These are phyloP conservation scores for Diaporthe longicolla DNA, from an alignment of 2,329 filamentous ascomycete genomes.

Conservation along the genomic window DNA sequence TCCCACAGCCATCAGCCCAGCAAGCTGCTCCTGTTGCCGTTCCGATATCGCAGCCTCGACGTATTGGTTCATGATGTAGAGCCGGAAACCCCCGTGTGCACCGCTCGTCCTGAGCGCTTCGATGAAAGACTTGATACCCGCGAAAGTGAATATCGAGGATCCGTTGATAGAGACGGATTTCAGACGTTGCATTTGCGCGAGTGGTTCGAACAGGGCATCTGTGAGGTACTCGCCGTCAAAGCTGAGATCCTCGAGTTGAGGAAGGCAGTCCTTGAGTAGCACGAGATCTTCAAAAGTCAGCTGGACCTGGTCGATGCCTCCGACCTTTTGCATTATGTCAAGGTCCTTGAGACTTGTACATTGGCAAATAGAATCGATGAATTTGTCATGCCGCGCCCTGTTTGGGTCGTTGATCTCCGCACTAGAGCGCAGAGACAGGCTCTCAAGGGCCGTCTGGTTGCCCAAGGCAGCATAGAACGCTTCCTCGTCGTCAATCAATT, in stretches of 20 bases:
- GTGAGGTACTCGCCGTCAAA: constrained; percentile 70
- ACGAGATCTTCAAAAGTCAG: constrained; percentile 65
- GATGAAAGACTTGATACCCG: constrained; percentile 62
- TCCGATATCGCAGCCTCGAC: constrained; percentile 48
- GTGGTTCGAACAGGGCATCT: constrained; percentile 56
- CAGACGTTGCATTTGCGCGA: constrained; percentile 59
- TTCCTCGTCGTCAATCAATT: constrained; percentile 61
- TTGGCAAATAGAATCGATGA: constrained; percentile 60
- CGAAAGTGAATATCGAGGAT: constrained; percentile 66
- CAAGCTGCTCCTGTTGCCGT: constrained; percentile 48
- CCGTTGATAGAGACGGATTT: constrained; percentile 67
- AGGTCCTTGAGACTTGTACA: constrained; percentile 67
- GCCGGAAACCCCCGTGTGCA: constrained; percentile 49
- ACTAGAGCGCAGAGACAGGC: constrained; percentile 44
- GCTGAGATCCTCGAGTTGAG: constrained; percentile 67
- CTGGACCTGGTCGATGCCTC: constrained; percentile 53
- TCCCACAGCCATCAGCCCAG: constrained; percentile 44
- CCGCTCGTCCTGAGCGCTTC: constrained; percentile 49
- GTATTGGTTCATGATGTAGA: constrained; percentile 54
- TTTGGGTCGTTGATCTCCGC: constrained; percentile 44
- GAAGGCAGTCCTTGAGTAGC: constrained; percentile 60
- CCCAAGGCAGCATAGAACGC: constrained; percentile 67
- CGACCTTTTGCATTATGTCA: constrained; percentile 58
- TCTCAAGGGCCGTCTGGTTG: constrained; percentile 62
- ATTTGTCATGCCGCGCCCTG: constrained; percentile 51